phyloP scores from a whole-genome alignment of 257 asterid species.

The Gynochthodes officinalis region DNA sequence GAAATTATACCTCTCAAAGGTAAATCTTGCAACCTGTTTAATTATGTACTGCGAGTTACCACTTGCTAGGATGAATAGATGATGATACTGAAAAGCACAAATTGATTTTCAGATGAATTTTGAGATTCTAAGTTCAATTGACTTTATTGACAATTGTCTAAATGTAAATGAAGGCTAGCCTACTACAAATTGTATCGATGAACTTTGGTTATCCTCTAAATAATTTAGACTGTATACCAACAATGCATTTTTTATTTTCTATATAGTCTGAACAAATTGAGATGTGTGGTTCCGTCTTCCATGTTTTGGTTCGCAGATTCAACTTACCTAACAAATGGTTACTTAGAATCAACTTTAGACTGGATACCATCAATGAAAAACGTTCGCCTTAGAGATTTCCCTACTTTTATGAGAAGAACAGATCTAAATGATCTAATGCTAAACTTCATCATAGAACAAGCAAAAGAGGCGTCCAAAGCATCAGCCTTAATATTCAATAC shows the following conservation, averaged over 20 bases:
- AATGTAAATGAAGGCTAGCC: too few relatives aligned
- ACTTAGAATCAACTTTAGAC: conserved; percentile 23
- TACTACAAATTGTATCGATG: too few relatives aligned
- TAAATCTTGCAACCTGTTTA: not conserved
- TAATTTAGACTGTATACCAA: too few relatives aligned
- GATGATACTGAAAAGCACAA: too few relatives aligned
- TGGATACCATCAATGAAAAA: conserved; percentile 38
- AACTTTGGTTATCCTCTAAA: too few relatives aligned
- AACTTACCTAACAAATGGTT: conserved; percentile 22
- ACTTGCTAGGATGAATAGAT: too few relatives aligned
- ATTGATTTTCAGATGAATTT: too few relatives aligned
- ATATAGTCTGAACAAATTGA: too few relatives aligned
- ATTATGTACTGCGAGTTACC: not conserved
- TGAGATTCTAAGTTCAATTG: too few relatives aligned
- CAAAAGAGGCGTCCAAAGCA: conserved; percentile 26
- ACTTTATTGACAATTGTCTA: too few relatives aligned
- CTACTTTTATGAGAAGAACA: conserved; percentile 21
- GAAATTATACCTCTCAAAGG: conserved; percentile 29
- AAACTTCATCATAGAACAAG: conserved; percentile 24
- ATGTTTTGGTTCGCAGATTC: conserved; percentile 26
- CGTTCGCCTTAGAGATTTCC: conserved; percentile 31
- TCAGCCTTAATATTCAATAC: conserved; percentile 42
- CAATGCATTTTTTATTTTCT: too few relatives aligned
- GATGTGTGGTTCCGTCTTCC: not conserved
- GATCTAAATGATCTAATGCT: conserved; percentile 28